Conservation (phyloP, 2,329 filamentous ascomycete species). For the Aureobasidium sp. region DNA sequence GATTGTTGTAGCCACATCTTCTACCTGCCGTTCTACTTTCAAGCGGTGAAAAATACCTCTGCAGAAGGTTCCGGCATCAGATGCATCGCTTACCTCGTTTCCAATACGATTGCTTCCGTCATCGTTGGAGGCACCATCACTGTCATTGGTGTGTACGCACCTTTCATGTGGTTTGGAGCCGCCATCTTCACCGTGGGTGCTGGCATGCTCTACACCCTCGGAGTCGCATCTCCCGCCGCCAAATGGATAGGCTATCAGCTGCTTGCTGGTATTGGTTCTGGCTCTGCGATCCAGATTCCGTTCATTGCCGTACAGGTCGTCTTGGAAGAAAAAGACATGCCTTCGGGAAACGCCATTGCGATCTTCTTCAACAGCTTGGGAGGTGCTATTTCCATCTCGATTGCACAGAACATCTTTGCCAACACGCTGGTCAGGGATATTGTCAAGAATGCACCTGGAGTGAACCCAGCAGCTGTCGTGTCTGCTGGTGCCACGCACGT, state of each 20-base stretch:
- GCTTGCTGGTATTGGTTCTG: constrained; percentile 40
- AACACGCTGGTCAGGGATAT: constrained; percentile 52
- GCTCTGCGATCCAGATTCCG: constrained; percentile 40
- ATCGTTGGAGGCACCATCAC: constrained; percentile 19
- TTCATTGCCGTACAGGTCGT: constrained; percentile 38
- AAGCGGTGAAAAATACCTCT: constrained; percentile 21
- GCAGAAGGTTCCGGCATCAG: constrained; percentile 33
- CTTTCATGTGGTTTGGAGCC: constrained; percentile 17
- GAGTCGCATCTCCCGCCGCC: constrained; percentile 31
- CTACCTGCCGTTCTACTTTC: constrained; percentile 26
- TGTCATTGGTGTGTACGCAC: constrained; percentile 18
- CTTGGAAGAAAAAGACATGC: constrained; percentile 43
- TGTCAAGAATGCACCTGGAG: constrained; percentile 30
- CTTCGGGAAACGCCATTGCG: constrained; percentile 24
- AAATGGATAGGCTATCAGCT: constrained; percentile 49
- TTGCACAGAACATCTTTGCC: constrained; percentile 32
- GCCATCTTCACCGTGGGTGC: constrained; percentile 20
- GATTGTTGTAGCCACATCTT: constrained; percentile 24
- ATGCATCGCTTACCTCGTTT: constrained; percentile 39
- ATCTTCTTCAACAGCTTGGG: constrained; percentile 27
- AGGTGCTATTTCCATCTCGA: constrained; percentile 24
- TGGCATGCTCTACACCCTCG: constrained; percentile 26
- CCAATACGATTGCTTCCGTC: constrained; percentile 16
- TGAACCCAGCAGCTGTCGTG: constrained; percentile 31
- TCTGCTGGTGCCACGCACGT: constrained; percentile 36